Conservation (phyloP, 192 early-diverging fungal species). For the Backusella australiensis region DNA sequence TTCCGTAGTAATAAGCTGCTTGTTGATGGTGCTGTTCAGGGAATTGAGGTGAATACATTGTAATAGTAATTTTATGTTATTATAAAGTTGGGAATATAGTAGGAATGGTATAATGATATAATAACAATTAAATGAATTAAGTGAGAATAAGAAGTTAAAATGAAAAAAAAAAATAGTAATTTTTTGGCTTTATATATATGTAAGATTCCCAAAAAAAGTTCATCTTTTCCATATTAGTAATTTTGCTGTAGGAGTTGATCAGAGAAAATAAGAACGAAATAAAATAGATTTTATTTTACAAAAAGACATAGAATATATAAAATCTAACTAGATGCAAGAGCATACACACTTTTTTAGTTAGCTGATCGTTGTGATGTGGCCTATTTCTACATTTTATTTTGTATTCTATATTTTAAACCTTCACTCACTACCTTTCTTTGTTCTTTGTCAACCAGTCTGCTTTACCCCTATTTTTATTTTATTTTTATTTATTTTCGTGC, state of each 20-base stretch:
- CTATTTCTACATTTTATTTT: slow-evolving; percentile 1
- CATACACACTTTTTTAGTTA: not conserved
- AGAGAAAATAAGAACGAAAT: not conserved
- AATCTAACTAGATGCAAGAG: slow-evolving; percentile 4
- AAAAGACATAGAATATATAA: not conserved
- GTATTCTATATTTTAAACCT: not conserved
- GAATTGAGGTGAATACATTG: not conserved
- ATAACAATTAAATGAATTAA: not conserved
- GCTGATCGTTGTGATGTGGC: not conserved
- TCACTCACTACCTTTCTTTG: not conserved
- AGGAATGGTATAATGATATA: not conserved
- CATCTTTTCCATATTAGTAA: not conserved
- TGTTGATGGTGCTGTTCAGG: not conserved
- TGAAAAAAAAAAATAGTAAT: not conserved
- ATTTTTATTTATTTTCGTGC: not conserved
- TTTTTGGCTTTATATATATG: not conserved
- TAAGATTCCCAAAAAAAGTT: not conserved
- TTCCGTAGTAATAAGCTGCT: not conserved
- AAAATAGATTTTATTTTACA: not conserved
- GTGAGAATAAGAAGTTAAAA: not conserved
- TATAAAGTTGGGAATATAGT: not conserved
- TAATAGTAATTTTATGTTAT: not conserved
- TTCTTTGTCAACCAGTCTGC: not conserved
- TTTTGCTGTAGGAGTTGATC: not conserved
- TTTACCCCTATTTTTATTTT: not conserved